Base-by-base conservation (phyloP, 2,329 filamentous ascomycete genomes). In the Helotiales sp. region DNA sequence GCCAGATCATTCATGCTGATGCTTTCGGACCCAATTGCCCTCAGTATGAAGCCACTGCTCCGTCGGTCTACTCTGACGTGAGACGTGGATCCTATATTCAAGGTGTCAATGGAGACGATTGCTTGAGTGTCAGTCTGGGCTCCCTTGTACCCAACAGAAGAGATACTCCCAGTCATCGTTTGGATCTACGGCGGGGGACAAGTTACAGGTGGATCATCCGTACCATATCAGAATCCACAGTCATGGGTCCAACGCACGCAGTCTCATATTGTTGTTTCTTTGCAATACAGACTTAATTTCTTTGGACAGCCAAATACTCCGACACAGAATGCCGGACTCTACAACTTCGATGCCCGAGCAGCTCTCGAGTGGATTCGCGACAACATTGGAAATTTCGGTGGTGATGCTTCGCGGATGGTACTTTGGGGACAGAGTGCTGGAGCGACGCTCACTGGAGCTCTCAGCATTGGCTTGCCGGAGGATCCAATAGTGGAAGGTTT, bases 351-450 rank as follows among this genome's bases (percentile, higher is more conserved):
- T n/a, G n/a, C n/a, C n/a, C n/a, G n/a, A n/a, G n/a, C n/a, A n/a
- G n/a, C n/a, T n/a, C n/a, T 55, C 24, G 53, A 76, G 60, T 88
- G 85, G 85, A 78, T 87, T 30, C 74, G 76, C 57, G 71, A 77
- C 25, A 87, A 86, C 67, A 80, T 85, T 51, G 77, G 71, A 4
- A 71, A 71, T 4, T 85, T 88, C 68, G 84, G 84, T 0, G 85
- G 84, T 1, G 79, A 87, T 61, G 74, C 73, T 1, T 49, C 70
- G 2, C 56, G 63, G 10, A 69, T 71, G 44, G 68, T 66, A 1
- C 58, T 70, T 15, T 69, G 67, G 52, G 66, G 69, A 13, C 62
- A 70, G 55, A 66, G 62, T 8, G 69, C 67, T 9, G 67, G 67
- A 0, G 55, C 52, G 25, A 55, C 48, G 8, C 19, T 25, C 22